Evolutionary conservation across 1,284 basidiomycete genomes (phyloP).

Genomic region (Schizopora paradoxa): DNA sequence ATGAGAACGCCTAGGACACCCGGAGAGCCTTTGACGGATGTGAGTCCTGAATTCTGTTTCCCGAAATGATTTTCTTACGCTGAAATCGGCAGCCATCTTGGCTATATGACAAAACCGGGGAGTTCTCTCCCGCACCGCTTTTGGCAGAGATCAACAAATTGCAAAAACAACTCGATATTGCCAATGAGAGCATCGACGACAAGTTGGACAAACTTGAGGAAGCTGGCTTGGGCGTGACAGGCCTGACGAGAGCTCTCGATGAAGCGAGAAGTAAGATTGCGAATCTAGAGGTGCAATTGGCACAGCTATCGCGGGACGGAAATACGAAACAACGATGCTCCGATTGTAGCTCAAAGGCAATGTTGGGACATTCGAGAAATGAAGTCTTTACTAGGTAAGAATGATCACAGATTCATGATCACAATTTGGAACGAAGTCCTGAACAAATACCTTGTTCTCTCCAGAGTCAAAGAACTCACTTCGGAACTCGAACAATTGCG

Average conservation of each 20-base stretch:
- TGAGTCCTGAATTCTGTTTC: constrained; percentile 32
- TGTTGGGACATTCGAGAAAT: constrained; percentile 35
- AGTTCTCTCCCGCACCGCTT: constrained; percentile 50
- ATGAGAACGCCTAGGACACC: constrained; percentile 68
- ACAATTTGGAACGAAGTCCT: too few species aligned
- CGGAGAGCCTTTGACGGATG: constrained; percentile 70
- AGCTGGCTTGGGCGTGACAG: constrained; percentile 65
- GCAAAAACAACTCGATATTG: constrained; percentile 64
- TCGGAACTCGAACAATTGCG: constrained; percentile 62
- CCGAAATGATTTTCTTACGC: neutral
- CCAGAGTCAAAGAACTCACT: too few species aligned
- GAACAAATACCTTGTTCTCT: too few species aligned
- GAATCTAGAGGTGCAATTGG: constrained; percentile 61
- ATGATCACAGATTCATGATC: too few species aligned
- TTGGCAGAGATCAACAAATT: constrained; percentile 60
- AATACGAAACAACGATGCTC: constrained; percentile 56
- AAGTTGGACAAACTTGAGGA: constrained; percentile 79
- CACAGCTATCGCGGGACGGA: constrained; percentile 53
- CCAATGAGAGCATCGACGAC: constrained; percentile 79
- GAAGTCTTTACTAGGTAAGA: too few species aligned
- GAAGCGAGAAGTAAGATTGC: constrained; percentile 56
- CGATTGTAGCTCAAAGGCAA: constrained; percentile 59
- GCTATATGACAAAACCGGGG: constrained; percentile 53
- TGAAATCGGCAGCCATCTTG: constrained; percentile 52
- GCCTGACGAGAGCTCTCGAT: constrained; percentile 62